Evolutionary conservation across 2,329 filamentous ascomycete species (phyloP).

Genomic region (Metarhizium anisopliae): DNA sequence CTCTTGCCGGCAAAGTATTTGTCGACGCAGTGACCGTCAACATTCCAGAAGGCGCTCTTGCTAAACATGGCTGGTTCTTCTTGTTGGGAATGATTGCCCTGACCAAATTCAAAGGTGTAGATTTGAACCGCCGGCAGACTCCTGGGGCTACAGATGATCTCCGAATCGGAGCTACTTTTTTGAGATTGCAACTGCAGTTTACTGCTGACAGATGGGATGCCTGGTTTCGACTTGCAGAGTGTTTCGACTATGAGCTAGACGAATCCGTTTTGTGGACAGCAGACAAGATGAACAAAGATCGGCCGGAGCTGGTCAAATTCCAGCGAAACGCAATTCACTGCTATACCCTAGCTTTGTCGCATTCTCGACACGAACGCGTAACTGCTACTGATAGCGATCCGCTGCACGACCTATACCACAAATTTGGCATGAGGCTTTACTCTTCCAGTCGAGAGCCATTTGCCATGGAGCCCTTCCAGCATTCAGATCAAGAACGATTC

Average conservation of each 20-base stretch:
- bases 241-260: constrained; percentile 79
- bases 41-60: constrained; percentile 60
- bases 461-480: constrained; percentile 52
- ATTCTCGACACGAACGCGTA: constrained; percentile 37
- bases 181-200: constrained; percentile 75
- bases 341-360: constrained; percentile 53
- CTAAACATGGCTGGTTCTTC: constrained; percentile 85
- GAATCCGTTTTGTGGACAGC: constrained; percentile 83
- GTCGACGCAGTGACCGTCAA: constrained; percentile 64
- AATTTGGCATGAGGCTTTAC: constrained; percentile 53
- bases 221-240: constrained; percentile 82
- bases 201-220: constrained; percentile 78
- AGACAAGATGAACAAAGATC: constrained; percentile 82
- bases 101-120: constrained; percentile 68
- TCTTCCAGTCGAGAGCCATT: constrained; percentile 54
- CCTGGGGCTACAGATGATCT: constrained; percentile 77
- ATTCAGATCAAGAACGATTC: constrained; percentile 47
- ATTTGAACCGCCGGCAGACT: constrained; percentile 63
- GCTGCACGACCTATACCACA: constrained; percentile 49
- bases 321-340: constrained; percentile 80
- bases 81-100: constrained; percentile 81
- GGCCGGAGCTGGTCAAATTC: constrained; percentile 61
- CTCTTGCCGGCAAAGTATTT: constrained; percentile 68
- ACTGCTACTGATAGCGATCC: constrained; percentile 40
- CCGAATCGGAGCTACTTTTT: constrained; percentile 69